Evolutionary conservation across 1,284 basidiomycete species (phyloP).

Genomic region (Apiotrichum sp.): DNA sequence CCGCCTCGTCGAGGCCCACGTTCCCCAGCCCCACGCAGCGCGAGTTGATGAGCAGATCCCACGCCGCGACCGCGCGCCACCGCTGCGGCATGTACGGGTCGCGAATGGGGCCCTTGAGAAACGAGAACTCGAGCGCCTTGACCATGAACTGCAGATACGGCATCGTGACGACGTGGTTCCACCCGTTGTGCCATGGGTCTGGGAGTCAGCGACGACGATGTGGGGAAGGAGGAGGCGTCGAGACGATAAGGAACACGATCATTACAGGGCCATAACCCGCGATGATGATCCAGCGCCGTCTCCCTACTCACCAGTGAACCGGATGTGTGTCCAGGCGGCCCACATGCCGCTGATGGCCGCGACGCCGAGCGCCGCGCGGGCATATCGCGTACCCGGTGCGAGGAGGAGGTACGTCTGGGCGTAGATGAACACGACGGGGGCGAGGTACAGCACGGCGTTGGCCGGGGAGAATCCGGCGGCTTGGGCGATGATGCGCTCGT

Average conservation of each 20-base stretch:
- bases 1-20: constrained; percentile 16
- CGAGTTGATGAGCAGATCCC: constrained; percentile 32
- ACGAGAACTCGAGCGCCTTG: constrained; percentile 30
- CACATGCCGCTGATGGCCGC: constrained; percentile 20
- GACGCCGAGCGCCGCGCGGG: constrained; percentile 23
- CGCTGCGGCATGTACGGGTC: constrained; percentile 26
- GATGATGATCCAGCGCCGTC: background rate
- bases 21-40: constrained; percentile 31
- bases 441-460: background rate
- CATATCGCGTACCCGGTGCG: constrained; percentile 19
- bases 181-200: constrained; percentile 4
- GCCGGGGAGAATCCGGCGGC: constrained; percentile 1
- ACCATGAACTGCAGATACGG: background rate
- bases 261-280: no score
- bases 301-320: constrained; percentile 26
- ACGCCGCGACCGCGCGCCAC: constrained; percentile 14
- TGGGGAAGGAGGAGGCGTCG: no score
- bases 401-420: constrained; percentile 26
- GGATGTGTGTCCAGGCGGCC: constrained; percentile 16
- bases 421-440: constrained; percentile 1
- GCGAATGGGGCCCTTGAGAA: constrained; percentile 23
- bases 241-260: no score
- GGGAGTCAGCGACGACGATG: background rate
- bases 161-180: constrained; percentile 19
- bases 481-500: constrained; percentile 3